Percentiles rank a stretch among this genome's conserved stretches.
These are phyloP conservation scores for Ophiocordyceps camponoti-rufipedis DNA, from an alignment of 2,329 filamentous ascomycete genomes.

Conservation along the genomic window DNA sequence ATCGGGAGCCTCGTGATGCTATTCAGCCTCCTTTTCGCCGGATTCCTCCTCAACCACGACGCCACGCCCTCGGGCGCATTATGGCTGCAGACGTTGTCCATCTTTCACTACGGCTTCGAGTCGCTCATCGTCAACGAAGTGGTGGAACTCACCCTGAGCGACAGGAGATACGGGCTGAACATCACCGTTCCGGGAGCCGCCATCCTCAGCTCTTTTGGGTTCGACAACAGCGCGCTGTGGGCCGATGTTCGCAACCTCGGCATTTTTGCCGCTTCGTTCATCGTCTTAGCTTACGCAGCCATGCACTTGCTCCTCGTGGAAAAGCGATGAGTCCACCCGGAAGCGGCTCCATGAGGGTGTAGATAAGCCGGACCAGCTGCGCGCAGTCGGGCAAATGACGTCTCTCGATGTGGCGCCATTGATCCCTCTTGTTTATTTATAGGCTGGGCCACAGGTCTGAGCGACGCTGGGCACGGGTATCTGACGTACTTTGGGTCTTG, in stretches of 20 bases:
- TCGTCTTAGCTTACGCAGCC: constrained; percentile 72
- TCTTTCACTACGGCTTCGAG: constrained; percentile 97
- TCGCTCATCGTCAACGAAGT: constrained; percentile 95
- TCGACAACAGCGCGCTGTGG: constrained; percentile 77
- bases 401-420: too few species aligned
- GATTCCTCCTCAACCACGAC: constrained; percentile 84
- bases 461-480: too few species aligned
- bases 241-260: constrained; percentile 64
- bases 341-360: too few species aligned
- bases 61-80: constrained; percentile 70
- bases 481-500: too few species aligned
- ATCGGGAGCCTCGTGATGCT: constrained; percentile 94
- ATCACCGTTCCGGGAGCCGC: constrained; percentile 91
- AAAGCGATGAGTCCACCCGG: constrained; percentile 30
- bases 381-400: too few species aligned
- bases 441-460: too few species aligned
- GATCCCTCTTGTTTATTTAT: too few species aligned
- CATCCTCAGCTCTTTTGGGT: constrained; percentile 88
- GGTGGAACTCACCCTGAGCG: constrained; percentile 69
- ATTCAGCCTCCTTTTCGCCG: constrained; percentile 88
- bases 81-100: constrained; percentile 86
- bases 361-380: too few species aligned
- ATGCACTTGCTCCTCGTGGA: constrained; percentile 93
- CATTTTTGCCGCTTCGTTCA: constrained; percentile 65
- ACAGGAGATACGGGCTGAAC: constrained; percentile 89